A percentile compares a stretch with the other conserved stretches of the same genome.
phyloP scores from a whole-genome alignment of 768 basidiomycete species.

The Leccinum boreale region DNA sequence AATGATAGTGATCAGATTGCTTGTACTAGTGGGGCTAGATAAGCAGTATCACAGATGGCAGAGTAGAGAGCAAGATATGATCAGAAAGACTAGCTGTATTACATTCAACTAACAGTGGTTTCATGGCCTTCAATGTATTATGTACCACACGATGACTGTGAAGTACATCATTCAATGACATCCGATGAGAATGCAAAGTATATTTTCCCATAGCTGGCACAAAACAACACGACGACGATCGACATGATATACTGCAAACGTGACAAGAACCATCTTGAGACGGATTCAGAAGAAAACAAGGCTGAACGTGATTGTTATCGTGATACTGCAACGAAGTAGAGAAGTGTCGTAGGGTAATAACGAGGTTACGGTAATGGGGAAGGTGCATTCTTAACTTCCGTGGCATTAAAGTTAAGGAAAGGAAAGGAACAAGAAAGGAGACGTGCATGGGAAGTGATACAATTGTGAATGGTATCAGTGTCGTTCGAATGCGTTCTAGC shows the following conservation, averaged over 20 bases:
- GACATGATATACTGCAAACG: conserved; percentile 19
- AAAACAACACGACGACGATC: conserved; percentile 24
- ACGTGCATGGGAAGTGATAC: conserved; percentile 25
- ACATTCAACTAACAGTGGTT: no score
- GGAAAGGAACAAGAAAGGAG: not conserved
- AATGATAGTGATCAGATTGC: not conserved
- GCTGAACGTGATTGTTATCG: not conserved
- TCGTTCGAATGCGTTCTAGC: conserved; percentile 28
- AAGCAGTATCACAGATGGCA: no score
- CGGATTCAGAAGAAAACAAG: not conserved
- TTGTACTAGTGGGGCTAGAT: not conserved
- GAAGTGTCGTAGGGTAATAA: conserved; percentile 11
- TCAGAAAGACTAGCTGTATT: not conserved
- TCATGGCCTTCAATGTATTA: not conserved
- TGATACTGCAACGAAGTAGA: conserved; percentile 9
- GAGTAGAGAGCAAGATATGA: not conserved
- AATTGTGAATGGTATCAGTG: conserved; percentile 23
- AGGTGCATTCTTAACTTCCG: conserved; percentile 1
- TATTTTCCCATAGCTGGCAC: conserved; percentile 21
- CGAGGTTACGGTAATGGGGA: conserved; percentile 2
- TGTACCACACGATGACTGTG: not conserved
- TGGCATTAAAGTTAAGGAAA: conserved; percentile 1
- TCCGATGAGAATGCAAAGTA: conserved; percentile 5
- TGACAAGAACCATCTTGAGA: conserved; percentile 14
- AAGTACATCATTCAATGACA: not conserved